Evolutionary conservation across 495 filamentous ascomycete genomes (phyloP).

Genomic region (Diplogelasinospora grovesii): DNA sequence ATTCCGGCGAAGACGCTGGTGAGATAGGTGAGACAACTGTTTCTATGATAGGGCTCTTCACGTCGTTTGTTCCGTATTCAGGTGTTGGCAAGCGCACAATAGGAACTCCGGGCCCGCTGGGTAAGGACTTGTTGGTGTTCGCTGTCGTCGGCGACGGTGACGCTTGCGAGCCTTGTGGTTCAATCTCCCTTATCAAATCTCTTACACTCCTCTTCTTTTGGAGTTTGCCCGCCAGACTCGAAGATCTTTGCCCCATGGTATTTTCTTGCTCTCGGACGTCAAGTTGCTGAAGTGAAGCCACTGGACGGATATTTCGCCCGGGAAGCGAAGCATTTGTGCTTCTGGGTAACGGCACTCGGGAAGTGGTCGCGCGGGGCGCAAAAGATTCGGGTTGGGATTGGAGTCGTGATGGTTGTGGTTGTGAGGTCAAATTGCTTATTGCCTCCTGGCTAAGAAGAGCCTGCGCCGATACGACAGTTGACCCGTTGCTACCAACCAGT

Average conservation of each 20-base stretch:
- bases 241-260: constrained; percentile 23
- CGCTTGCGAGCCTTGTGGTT: not conserved
- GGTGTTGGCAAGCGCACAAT: constrained; percentile 16
- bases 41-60: constrained; percentile 11
- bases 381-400: constrained; percentile 1
- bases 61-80: constrained; percentile 19
- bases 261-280: constrained; percentile 9
- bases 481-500: constrained; percentile 37
- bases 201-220: constrained; percentile 1
- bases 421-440: constrained; percentile 1
- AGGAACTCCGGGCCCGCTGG: constrained; percentile 6
- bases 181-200: not conserved
- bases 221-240: constrained; percentile 12
- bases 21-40: constrained; percentile 20
- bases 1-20: constrained; percentile 25
- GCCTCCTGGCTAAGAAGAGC: constrained; percentile 7
- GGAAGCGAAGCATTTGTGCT: constrained; percentile 20
- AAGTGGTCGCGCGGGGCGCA: constrained; percentile 4
- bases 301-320: constrained; percentile 28
- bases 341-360: constrained; percentile 13
- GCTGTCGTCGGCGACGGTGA: constrained; percentile 2
- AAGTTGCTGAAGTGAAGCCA: constrained; percentile 13
- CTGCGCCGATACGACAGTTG: constrained; percentile 23
- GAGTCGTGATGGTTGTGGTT: constrained; percentile 10
- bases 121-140: constrained; percentile 11